These are phyloP conservation scores for Colletotrichum higginsianum DNA, from an alignment of 2,329 filamentous ascomycete species.

Conservation along the genomic window DNA sequence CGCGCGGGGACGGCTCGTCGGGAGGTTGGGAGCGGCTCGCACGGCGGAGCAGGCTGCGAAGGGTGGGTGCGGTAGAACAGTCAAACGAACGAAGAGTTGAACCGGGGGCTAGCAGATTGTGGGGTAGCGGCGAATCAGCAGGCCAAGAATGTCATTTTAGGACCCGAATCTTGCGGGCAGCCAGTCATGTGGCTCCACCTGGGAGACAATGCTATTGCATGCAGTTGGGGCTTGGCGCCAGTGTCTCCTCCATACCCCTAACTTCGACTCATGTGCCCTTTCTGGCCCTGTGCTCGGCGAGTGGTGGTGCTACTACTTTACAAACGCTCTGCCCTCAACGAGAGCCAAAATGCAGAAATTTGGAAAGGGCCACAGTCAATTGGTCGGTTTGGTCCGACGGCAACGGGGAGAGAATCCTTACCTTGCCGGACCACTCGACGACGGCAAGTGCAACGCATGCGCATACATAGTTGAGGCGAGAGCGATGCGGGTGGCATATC, in stretches of 20 bases:
- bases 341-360: neutral
- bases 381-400: neutral
- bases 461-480: conserved; percentile 12
- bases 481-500: conserved; percentile 12
- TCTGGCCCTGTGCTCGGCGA: neutral
- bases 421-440: neutral
- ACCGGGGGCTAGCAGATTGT: conserved; percentile 37
- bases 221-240: conserved; percentile 26
- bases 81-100: conserved; percentile 3
- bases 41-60: neutral
- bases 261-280: conserved; percentile 21
- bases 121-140: conserved; percentile 44
- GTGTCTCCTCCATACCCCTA: conserved; percentile 14
- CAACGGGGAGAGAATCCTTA: conserved; percentile 3
- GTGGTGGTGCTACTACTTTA: neutral
- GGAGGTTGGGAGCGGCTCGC: conserved; percentile 1
- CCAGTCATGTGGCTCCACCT: conserved; percentile 43
- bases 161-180: conserved; percentile 27
- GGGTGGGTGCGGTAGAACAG: neutral
- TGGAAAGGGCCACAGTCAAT: too few relatives aligned
- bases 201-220: conserved; percentile 32
- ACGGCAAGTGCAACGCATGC: conserved; percentile 9
- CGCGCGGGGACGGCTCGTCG: neutral
- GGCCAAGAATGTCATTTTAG: conserved; percentile 36
- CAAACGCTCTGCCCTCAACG: neutral